phyloP scores from a whole-genome alignment of 2,329 filamentous ascomycete genomes.

The Davidsoniella neocaledoniae region DNA sequence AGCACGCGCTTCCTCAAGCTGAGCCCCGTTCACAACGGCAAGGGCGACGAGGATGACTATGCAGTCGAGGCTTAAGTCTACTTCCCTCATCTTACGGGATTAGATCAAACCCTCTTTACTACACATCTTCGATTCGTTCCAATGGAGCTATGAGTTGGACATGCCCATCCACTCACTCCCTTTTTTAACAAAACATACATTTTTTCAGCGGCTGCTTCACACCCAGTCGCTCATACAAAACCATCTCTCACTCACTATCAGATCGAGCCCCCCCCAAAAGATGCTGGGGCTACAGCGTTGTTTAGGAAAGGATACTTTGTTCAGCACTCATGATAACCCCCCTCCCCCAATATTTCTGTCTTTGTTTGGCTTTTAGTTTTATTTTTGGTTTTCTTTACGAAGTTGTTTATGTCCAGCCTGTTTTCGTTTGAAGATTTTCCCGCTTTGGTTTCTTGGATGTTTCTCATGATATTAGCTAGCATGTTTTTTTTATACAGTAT shows the following conservation, averaged over 20 bases:
- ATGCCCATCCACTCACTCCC: constrained; percentile 9
- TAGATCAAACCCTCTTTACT: neutral
- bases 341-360: neutral
- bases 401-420: too few relatives aligned
- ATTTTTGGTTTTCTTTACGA: neutral
- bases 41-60: constrained; percentile 38
- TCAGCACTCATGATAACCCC: neutral
- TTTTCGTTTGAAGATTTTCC: too few relatives aligned
- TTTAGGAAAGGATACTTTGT: too few relatives aligned
- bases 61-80: constrained; percentile 17
- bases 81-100: neutral
- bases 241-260: too few relatives aligned
- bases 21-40: constrained; percentile 46
- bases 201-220: too few relatives aligned
- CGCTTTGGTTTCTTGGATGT: too few relatives aligned
- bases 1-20: constrained; percentile 40
- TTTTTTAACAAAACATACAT: neutral
- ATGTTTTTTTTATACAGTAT: too few relatives aligned
- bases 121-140: neutral
- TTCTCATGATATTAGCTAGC: too few relatives aligned
- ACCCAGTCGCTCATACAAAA: too few relatives aligned
- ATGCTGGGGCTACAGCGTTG: too few relatives aligned
- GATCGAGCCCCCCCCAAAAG: too few relatives aligned
- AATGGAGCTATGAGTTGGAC: constrained; percentile 1
- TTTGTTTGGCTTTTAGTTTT: neutral